A percentile compares a stretch with the other conserved stretches of the same genome.
phyloP scores from a whole-genome alignment of 2,329 filamentous ascomycete species.

The Rhinocladiella mackenziei region DNA sequence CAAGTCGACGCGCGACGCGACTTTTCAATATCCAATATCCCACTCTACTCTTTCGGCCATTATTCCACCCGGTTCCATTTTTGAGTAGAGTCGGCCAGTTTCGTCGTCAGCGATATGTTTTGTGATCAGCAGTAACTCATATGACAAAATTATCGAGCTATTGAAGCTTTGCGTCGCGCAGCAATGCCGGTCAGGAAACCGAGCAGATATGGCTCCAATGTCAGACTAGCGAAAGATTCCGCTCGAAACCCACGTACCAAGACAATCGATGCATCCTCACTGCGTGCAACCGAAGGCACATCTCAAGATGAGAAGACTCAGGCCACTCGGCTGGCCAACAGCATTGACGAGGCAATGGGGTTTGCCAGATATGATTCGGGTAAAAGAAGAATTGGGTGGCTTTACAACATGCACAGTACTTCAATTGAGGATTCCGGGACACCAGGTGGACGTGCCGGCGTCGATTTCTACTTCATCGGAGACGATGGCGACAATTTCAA shows the following conservation, averaged over 20 bases:
- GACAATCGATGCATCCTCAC: constrained; percentile 72
- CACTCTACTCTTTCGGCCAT: too few species aligned
- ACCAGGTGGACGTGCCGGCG: constrained; percentile 77
- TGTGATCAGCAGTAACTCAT: background rate
- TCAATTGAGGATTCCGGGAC: constrained; percentile 78
- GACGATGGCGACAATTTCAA: constrained; percentile 89
- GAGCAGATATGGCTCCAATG: constrained; percentile 64
- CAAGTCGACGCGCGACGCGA: too few species aligned
- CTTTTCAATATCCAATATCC: too few species aligned
- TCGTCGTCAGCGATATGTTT: background rate
- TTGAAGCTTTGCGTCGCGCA: constrained; percentile 3
- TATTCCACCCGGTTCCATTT: background rate
- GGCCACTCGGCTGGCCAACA: constrained; percentile 73
- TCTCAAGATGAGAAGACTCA: constrained; percentile 92
- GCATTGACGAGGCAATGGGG: constrained; percentile 92
- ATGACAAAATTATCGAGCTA: background rate
- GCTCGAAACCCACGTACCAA: constrained; percentile 52
- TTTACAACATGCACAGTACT: constrained; percentile 92
- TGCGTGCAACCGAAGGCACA: constrained; percentile 74
- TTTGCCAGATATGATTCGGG: constrained; percentile 89
- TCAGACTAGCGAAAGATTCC: constrained; percentile 41
- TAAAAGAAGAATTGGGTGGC: constrained; percentile 81
- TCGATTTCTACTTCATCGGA: constrained; percentile 97
- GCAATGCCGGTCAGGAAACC: constrained; percentile 48
- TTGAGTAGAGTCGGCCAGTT: background rate